Percentiles rank a stretch among this genome's conserved stretches.
phyloP scores from a whole-genome alignment of 306 rosid species.

The Oxytropis ochrocephala region DNA sequence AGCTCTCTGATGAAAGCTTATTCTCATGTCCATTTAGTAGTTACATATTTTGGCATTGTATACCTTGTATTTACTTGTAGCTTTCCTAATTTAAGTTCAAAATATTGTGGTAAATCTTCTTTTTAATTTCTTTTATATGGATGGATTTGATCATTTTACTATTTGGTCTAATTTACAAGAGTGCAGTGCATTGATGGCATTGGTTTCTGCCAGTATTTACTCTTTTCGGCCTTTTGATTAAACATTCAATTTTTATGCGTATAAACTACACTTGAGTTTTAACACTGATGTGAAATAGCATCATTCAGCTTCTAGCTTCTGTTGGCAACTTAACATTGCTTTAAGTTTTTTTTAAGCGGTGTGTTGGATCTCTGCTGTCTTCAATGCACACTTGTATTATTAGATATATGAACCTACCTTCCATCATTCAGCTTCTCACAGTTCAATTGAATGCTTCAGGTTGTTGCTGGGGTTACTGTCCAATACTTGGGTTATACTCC shows the following conservation, averaged over 20 bases:
- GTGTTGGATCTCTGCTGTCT: not conserved
- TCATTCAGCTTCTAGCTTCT: slow-evolving; percentile 17
- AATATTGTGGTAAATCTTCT: not conserved
- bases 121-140: no score
- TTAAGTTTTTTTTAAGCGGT: slow-evolving; percentile 8
- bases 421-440: no score
- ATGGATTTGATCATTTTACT: no score
- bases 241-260: not conserved
- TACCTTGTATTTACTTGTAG: not conserved
- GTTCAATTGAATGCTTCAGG: slow-evolving; percentile 54
- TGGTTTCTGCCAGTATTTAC: no score
- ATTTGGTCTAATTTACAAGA: no score
- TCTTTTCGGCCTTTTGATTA: no score
- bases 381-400: not conserved
- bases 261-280: not conserved
- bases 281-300: not conserved
- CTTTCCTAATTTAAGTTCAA: slow-evolving; percentile 11
- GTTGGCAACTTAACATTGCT: not conserved
- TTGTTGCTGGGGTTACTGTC: slow-evolving; percentile 77
- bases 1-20: no score
- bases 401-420: no score
- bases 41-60: not conserved
- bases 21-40: not conserved
- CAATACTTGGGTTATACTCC: slow-evolving; percentile 94
- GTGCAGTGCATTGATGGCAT: no score